These are phyloP conservation scores for Leishmania lainsoni DNA, from an alignment of 208 protist genomes.

Conservation along the genomic window DNA sequence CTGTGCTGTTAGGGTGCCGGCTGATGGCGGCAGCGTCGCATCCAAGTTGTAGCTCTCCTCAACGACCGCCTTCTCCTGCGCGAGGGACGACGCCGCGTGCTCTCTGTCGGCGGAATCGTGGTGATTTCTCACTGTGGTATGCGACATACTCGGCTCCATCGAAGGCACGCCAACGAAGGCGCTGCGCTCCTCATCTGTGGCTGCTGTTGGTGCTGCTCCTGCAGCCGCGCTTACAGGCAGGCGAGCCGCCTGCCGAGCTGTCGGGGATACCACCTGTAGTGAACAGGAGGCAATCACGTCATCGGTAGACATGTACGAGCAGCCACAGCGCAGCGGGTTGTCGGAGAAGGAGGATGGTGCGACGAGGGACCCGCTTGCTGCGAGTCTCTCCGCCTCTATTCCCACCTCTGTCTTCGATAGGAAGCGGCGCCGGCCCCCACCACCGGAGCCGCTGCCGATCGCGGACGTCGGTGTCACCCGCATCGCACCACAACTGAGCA, in stretches of 20 bases:
- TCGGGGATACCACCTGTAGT: slow-evolving; percentile 21
- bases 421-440: background rate
- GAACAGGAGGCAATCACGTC: slow-evolving; percentile 27
- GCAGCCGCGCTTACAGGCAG: background rate
- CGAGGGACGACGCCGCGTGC: background rate
- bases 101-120: background rate
- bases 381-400: background rate
- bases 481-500: background rate
- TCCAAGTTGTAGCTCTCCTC: background rate
- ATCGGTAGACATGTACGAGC: slow-evolving; percentile 25
- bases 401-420: background rate
- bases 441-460: background rate
- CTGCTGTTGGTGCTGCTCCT: background rate
- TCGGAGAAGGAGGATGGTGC: background rate
- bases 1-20: background rate
- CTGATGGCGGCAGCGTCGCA: background rate
- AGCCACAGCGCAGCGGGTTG: background rate
- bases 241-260: slow-evolving; percentile 2
- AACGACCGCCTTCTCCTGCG: background rate
- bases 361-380: background rate
- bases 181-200: slow-evolving; percentile 3
- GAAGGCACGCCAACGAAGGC: background rate
- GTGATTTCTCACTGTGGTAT: background rate
- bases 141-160: background rate
- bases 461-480: background rate